Base-by-base conservation (phyloP, 495 filamentous ascomycete species). In the Xylaria scruposa region DNA sequence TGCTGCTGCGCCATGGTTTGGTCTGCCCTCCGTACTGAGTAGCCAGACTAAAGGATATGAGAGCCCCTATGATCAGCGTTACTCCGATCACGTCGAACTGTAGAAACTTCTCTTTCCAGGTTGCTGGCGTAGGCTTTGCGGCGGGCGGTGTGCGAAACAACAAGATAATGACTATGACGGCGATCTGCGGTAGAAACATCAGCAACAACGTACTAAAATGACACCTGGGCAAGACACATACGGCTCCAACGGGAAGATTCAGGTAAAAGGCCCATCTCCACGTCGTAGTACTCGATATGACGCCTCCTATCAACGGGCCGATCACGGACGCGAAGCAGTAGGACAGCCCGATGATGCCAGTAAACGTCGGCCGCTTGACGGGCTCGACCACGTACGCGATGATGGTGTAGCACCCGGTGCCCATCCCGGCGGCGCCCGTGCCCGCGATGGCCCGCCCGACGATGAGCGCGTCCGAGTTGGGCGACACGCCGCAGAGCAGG, bases 251-350 rank as follows among this genome's bases (percentile, higher is more conserved):
- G 0, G 89, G 89, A 29, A 91, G 84, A 73, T 91, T 92, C 60
- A 92, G 90, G 74, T 90, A 87, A 71, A 24, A 89, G 17, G 12
- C 17, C 91, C 90, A 92, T 51, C 91, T 78, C 91, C 91, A 93
- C 12, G 83, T 82, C 4, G 86, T 80, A 26, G 85, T 78, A 49
- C 88, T 85, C 9, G 90, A 91, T 59, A 92, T 89, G 0, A 85
- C 87, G 46, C 89, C 90, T 54, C 88, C 88, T 8, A 90, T 51
- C 5, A 90, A 62, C 4, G 88, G 88, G 0, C 88, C 88, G 9
- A 81, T 51, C 0, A 87, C 81, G 29, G 76, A 73, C 1, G 49
- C 49, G 10, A 73, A 71, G 33, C 71, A 69, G 64, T 82, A 81
- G 59, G 82, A 68, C 77, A 74, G 72, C 31, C 81, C 82, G 71